phyloP scores from a whole-genome alignment of 2,329 filamentous ascomycete genomes.

The Fusarium floridanum region DNA sequence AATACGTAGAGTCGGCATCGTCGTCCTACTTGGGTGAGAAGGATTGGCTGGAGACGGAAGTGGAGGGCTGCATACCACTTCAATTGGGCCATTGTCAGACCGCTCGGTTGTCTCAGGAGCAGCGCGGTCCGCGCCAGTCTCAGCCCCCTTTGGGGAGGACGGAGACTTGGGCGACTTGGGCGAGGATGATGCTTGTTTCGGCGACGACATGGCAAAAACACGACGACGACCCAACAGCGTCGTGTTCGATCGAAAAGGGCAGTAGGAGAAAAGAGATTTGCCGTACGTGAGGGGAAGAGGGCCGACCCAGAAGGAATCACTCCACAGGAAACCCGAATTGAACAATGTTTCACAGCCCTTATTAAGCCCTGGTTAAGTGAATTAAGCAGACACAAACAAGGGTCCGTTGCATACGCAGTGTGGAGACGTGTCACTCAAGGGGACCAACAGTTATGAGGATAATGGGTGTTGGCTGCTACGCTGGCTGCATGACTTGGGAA shows the following conservation, averaged over 20 bases:
- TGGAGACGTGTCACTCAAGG: background rate
- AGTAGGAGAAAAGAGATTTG: background rate
- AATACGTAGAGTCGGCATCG: constrained; percentile 21
- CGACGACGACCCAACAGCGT: background rate
- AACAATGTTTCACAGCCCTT: background rate
- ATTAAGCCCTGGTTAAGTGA: constrained; percentile 6
- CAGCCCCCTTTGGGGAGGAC: background rate
- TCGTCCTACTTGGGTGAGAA: constrained; percentile 16
- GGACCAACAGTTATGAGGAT: background rate
- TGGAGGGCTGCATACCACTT: constrained; percentile 13
- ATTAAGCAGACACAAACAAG: background rate
- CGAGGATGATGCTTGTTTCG: background rate
- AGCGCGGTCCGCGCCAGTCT: background rate
- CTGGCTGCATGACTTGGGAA: background rate
- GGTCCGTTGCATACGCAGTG: background rate
- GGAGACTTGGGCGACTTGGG: background rate
- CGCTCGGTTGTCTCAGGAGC: background rate
- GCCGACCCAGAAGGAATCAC: background rate
- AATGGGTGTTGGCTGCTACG: background rate
- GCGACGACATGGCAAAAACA: background rate
- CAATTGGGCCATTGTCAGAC: constrained; percentile 3
- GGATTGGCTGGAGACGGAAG: background rate
- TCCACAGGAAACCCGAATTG: background rate
- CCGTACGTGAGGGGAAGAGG: background rate
- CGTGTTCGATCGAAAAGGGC: background rate